Evolutionary conservation across 2,329 filamentous ascomycete species (phyloP), one percentile per base, ranked within the genome.

Genomic region (Fusarium stilboides): DNA sequence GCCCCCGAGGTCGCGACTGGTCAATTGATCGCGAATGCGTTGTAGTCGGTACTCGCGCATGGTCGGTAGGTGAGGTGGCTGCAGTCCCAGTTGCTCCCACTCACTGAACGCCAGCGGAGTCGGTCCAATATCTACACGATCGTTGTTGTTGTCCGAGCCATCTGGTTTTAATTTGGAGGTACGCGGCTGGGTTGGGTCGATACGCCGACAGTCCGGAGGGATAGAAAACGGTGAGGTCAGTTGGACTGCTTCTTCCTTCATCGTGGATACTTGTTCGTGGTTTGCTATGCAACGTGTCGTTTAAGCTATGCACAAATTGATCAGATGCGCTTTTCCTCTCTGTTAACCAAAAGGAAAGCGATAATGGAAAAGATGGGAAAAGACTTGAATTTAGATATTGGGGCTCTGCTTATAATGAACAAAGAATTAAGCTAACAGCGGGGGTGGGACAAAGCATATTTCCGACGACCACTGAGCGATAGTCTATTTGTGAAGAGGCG

Each of bases 41-140:
- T 36, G 39, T 2, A 34, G 51, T 12, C 51, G 39, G 36, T 54
- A 54, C 1, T 8, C 39, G 9, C 51, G 39, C 50, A 53, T 53
- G 3, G 37, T 44, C 3, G 50, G 37, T 10, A 53, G 13, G n/a
- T 53, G 50, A 5, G 50, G 50, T n/a, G 50, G 50, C 26, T 53
- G 50, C 13, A 44, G 26, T 3, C 37, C 50, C 19, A 53, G 50
- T 8, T 3, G 12, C 22, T 33, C 10, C 50, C 50, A 53, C 50
- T 53, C 50, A 10, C 15, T 53, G 3, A 53, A 53, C 2, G 50
- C 50, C 26, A 53, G 26, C 15, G 50, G 26, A 24, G 37, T 53
- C n/a, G 50, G 50, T 53, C 37, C 50, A 5, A 53, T 44, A 9
- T 53, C 37, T 14, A 33, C 50, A 12, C 50, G 50, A 15, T 53